Evolutionary conservation across 2,329 filamentous ascomycete species (phyloP), one percentile per base, ranked within the genome.

Genomic region (Triangularia setosa): DNA sequence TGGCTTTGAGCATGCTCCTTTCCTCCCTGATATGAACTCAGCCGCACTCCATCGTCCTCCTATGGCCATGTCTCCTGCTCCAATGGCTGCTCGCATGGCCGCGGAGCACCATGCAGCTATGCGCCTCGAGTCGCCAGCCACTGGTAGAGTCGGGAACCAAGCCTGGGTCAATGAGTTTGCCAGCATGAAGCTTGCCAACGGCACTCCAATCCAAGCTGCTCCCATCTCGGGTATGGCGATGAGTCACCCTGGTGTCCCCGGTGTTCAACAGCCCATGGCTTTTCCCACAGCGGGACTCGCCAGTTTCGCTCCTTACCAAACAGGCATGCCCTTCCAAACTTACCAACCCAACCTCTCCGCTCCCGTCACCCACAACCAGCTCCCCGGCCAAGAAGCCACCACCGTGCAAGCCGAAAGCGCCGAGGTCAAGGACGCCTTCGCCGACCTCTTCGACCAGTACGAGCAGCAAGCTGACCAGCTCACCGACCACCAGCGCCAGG

Each of bases 391-490:
- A 5, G 63, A 60, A 16, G 64, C 60, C 24, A 24, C 24, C 6
- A 23, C 21, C 12, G 52, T n/a, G 4, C 52, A 55, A 16, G 52
- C 27, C 18, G 52, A 62, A 9, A 18, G 57, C 3, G 62, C 64
- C 28, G 55, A 67, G 3, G 68, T 67, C 52, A 61, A 65, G 54
- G 70, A 72, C 27, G 72, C 72, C 28, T 72, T 73, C 60, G 68
- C 72, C 60, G 65, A 64, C 30, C 71, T 71, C 1, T 74, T 74
- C 28, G 72, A 65, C 44, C 70, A 72, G 16, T 73, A 72, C 62
- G 60, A 44, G 2, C 63, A 63, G 21, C 57, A 68, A 58, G 48
- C 59, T 9, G 67, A 72, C 44, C 48, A 69, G n/a, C 52, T 25
- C 11, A 66, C 69, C 56, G 53, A 64, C 11, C 68, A 65, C 62